Evolutionary conservation across 2,329 filamentous ascomycete genomes (phyloP).

Genomic region (Cordyceps cateniannulata): DNA sequence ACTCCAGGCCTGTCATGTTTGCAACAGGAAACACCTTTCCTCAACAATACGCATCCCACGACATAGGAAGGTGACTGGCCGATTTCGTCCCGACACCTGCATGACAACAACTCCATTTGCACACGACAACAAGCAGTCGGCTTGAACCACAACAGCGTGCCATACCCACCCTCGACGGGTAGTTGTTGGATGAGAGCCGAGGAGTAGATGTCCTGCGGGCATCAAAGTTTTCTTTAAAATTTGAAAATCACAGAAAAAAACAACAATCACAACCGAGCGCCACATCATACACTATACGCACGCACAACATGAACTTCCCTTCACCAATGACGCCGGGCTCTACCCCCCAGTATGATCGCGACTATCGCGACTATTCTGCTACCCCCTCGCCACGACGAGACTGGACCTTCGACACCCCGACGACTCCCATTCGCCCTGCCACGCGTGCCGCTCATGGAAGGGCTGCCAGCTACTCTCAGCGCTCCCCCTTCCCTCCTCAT

Average conservation of each 20-base stretch:
- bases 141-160: conserved; percentile 11
- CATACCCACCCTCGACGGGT: conserved; percentile 11
- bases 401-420: conserved; percentile 36
- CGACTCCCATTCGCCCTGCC: conserved; percentile 46
- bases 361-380: conserved; percentile 47
- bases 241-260: conserved; percentile 6
- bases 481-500: not conserved
- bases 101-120: conserved; percentile 33
- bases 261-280: not conserved
- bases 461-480: conserved; percentile 32
- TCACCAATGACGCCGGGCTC: conserved; percentile 37
- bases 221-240: conserved; percentile 16
- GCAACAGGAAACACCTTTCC: conserved; percentile 46
- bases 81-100: conserved; percentile 33
- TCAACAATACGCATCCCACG: conserved; percentile 48
- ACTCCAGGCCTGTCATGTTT: conserved; percentile 42
- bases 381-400: conserved; percentile 50
- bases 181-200: conserved; percentile 12
- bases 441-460: conserved; percentile 40
- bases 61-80: conserved; percentile 56
- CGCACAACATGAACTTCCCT: conserved; percentile 35
- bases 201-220: conserved; percentile 26
- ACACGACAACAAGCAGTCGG: conserved; percentile 14
- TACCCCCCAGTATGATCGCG: conserved; percentile 45
- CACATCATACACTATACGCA: conserved; percentile 28